Percentiles rank a stretch among this genome's conserved stretches.
Conservation (phyloP, 129 eudicot genomes). For the Logfia minima region DNA sequence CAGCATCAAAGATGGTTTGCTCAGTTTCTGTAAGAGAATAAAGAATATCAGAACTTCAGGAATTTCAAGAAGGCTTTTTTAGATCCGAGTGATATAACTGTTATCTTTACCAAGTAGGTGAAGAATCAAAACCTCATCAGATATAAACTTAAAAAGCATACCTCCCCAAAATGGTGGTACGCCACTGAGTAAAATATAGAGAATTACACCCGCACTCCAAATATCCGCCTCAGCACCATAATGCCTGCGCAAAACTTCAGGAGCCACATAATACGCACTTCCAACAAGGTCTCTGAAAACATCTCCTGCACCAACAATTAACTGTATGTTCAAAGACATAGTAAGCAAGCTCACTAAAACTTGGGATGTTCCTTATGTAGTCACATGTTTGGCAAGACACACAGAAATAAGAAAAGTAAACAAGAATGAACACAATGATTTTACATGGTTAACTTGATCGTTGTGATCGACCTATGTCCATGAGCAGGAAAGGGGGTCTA, state of each 20-base stretch:
- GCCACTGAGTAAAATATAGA: conserved; percentile 88
- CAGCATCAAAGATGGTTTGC: conserved; percentile 82
- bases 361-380: not conserved
- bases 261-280: conserved; percentile 98
- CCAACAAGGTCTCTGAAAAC: conserved; percentile 89
- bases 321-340: conserved; percentile 9
- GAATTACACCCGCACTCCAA: conserved; percentile 96
- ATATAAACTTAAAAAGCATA: conserved; percentile 14
- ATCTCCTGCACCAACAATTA: conserved; percentile 66
- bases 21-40: conserved; percentile 65
- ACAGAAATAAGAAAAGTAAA: not conserved
- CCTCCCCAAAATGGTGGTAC: conserved; percentile 99
- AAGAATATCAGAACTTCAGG: conserved; percentile 12
- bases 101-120: conserved; percentile 15
- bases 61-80: not conserved
- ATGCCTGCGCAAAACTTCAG: conserved; percentile 84
- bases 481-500: not conserved
- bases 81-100: not conserved
- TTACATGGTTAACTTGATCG: not conserved
- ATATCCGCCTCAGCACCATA: conserved; percentile 94
- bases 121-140: conserved; percentile 12
- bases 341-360: not conserved
- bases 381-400: not conserved
- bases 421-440: not conserved
- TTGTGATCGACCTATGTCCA: not conserved